Evolutionary conservation across 2,329 filamentous ascomycete species (phyloP).

Genomic region (Pyricularia grisea): DNA sequence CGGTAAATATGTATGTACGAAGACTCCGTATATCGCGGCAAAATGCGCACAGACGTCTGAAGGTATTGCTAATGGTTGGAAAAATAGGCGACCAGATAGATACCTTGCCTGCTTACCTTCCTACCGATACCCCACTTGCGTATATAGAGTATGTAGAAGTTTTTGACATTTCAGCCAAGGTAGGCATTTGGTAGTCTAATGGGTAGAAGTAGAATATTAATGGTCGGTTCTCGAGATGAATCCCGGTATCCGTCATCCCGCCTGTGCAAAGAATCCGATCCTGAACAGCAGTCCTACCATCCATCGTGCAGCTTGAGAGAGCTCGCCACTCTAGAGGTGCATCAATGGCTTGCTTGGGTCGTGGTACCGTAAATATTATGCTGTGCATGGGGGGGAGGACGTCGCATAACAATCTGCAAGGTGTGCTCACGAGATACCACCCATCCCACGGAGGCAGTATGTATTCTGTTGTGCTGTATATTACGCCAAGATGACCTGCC

Average conservation of each 20-base stretch:
- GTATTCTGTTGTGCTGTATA: too few species aligned
- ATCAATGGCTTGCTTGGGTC: neutral
- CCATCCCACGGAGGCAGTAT: neutral
- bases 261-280: neutral
- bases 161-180: neutral
- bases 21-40: neutral
- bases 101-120: neutral
- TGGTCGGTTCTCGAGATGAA: neutral
- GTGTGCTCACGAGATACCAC: neutral
- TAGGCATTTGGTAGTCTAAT: too few species aligned
- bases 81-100: neutral
- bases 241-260: neutral
- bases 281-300: neutral
- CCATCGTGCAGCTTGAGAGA: neutral
- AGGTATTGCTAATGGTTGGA: neutral
- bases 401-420: neutral
- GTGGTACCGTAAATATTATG: neutral
- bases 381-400: neutral
- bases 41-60: neutral
- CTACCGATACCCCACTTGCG: neutral
- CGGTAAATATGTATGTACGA: too few species aligned
- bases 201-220: neutral
- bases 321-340: neutral
- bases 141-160: neutral
- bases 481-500: neutral